Conservation (phyloP, 2,329 filamentous ascomycete species). For the Juglanconis oblonga region DNA sequence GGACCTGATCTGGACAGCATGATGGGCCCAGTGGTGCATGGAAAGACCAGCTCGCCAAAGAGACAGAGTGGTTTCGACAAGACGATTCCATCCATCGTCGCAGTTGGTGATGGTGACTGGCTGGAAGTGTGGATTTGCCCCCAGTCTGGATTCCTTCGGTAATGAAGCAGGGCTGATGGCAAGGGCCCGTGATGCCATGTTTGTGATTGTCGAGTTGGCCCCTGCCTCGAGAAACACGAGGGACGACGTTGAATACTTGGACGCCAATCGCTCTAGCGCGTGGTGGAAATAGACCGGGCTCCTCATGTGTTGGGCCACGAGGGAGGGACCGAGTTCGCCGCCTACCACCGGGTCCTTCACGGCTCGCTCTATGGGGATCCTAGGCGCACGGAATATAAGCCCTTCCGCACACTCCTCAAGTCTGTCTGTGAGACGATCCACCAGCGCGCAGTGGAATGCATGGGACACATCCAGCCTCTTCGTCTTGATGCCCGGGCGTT, state of each 20-base stretch:
- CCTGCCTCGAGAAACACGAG: slow-evolving; percentile 41
- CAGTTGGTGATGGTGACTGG: slow-evolving; percentile 22
- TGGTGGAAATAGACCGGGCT: slow-evolving; percentile 42
- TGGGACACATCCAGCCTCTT: slow-evolving; percentile 43
- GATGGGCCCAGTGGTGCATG: slow-evolving; percentile 36
- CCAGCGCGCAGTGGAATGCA: slow-evolving; percentile 44
- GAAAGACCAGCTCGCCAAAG: slow-evolving; percentile 39
- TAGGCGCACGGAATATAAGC: slow-evolving; percentile 30
- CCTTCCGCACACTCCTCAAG: slow-evolving; percentile 30
- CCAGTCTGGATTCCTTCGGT: not conserved
- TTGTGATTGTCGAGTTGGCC: slow-evolving; percentile 32
- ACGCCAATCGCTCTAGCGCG: slow-evolving; percentile 21
- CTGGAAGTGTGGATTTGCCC: slow-evolving; percentile 21
- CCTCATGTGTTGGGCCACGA: slow-evolving; percentile 36
- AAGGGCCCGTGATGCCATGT: slow-evolving; percentile 30
- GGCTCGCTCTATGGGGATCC: slow-evolving; percentile 30
- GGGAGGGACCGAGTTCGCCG: slow-evolving; percentile 1
- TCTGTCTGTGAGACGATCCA: slow-evolving; percentile 32
- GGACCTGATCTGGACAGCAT: slow-evolving; percentile 21
- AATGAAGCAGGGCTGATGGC: not conserved
- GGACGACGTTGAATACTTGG: slow-evolving; percentile 8
- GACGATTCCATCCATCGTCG: slow-evolving; percentile 8
- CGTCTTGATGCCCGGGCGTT: slow-evolving; percentile 19
- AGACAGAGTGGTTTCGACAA: slow-evolving; percentile 25
- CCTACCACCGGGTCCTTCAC: slow-evolving; percentile 10